Base-by-base conservation (phyloP, 305 asterid species). In the Fraxinus sp. region DNA sequence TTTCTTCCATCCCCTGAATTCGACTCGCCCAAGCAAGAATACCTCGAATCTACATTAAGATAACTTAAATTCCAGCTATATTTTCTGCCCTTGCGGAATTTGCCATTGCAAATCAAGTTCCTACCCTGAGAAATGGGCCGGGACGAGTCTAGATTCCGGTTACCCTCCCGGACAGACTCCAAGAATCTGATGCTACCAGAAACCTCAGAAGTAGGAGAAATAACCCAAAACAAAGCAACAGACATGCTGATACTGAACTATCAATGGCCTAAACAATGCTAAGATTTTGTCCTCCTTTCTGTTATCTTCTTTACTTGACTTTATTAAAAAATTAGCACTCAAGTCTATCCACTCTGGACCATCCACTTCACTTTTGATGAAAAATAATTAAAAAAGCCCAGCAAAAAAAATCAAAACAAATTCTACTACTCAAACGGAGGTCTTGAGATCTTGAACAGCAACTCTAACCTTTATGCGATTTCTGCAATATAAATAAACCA, bases 181-280 rank as follows among this genome's bases (percentile, higher is more conserved):
- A 88, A 84, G 89, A 91, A 85, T 74, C 92, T 93, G 35, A 83
- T 75, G 59, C 94, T 87, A 79, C 78, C 88, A 5, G 90, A 83
- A 79, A 85, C 86, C 87, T 92, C 97, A 41, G 89, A 86, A 49
- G 86, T 80, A 4, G 97, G 96, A 79, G 92, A 91, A 84, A 95
- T 89, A 59, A 91, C 92, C 97, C 97, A 90, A 74, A 89, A 37
- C 88, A 91, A 81, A 83, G 95, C 91, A 86, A 86, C 92, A 87
- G 97, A 88, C 99, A 95, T 95, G 78, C 80, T 90, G 80, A 84
- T 49, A 3, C 28, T 74, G 55, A 44, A 77, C 32, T 57, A 14
- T 80, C 9, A 59, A 76, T 20, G 79, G 84, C 18, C 79, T 80
- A 85, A 68, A 83, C 85, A 80, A 81, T 82, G 78, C 84, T 81